phyloP scores from a whole-genome alignment of 495 filamentous ascomycete genomes.

The Xylaria acuta region DNA sequence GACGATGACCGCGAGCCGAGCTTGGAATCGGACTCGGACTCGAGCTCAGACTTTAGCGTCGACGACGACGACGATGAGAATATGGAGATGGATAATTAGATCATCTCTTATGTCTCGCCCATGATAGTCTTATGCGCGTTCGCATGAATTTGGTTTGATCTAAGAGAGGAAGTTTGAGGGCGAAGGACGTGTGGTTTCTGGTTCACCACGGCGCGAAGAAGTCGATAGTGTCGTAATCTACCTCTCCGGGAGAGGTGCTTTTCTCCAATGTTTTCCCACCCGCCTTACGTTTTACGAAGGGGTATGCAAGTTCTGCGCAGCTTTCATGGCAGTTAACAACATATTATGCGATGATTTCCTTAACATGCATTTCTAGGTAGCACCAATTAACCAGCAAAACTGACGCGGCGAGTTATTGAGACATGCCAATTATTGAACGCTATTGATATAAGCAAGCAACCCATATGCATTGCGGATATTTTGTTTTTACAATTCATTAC shows the following conservation, averaged over 20 bases:
- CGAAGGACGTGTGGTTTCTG: neutral
- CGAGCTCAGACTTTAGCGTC: too few species aligned
- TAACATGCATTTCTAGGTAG: neutral
- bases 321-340: neutral
- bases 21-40: neutral
- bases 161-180: neutral
- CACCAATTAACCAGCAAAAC: neutral
- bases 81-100: neutral
- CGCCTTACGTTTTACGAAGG: neutral
- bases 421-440: too few species aligned
- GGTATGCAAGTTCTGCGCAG: neutral
- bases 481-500: neutral
- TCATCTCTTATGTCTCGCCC: neutral
- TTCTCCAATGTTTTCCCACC: neutral
- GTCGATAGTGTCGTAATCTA: neutral
- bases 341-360: conserved; percentile 6
- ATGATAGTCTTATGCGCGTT: neutral
- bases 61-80: neutral
- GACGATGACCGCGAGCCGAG: neutral
- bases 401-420: neutral
- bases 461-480: too few species aligned
- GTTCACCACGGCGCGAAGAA: neutral
- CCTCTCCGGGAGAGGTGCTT: neutral
- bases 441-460: too few species aligned
- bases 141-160: neutral